Percentiles rank a stretch among this genome's conserved stretches.
phyloP scores from a whole-genome alignment of 2,329 filamentous ascomycete genomes.

The Cladophialophora bantiana region DNA sequence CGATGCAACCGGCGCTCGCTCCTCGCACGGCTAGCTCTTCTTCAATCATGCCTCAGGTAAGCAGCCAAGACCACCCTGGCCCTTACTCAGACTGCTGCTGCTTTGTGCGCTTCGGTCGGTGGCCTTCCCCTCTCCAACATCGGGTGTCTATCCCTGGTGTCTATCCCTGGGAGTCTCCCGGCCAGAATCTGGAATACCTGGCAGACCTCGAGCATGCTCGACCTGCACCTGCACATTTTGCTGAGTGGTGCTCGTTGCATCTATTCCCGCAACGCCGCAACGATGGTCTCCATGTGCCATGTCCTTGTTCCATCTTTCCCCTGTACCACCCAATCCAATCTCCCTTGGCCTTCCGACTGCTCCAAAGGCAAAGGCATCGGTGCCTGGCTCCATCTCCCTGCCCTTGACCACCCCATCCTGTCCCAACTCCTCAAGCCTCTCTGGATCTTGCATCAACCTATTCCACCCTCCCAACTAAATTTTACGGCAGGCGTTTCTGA shows the following conservation, averaged over 20 bases:
- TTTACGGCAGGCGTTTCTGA: conserved; percentile 30
- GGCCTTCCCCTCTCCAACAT: not conserved
- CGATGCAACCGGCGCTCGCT: conserved; percentile 36
- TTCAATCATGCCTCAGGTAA: conserved; percentile 39
- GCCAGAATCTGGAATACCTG: not conserved
- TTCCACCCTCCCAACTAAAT: conserved; percentile 17
- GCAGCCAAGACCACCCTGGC: conserved; percentile 29
- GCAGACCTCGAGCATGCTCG: not conserved
- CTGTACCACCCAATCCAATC: conserved; percentile 14
- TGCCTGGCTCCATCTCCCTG: conserved; percentile 31
- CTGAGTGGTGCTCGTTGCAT: conserved; percentile 7
- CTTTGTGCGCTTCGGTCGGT: conserved; percentile 6
- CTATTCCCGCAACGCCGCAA: not conserved
- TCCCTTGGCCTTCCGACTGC: not conserved
- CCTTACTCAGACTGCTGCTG: conserved; percentile 35
- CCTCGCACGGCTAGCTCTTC: conserved; percentile 36
- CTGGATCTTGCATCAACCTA: conserved; percentile 25
- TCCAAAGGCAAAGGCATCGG: conserved; percentile 14
- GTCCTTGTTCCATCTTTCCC: conserved; percentile 5
- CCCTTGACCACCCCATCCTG: conserved; percentile 12
- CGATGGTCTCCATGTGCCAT: not conserved
- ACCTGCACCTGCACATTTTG: not conserved
- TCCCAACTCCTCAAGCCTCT: conserved; percentile 5
- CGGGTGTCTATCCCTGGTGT: not conserved
- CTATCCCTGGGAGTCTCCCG: not conserved